A percentile compares a stretch with the other conserved stretches of the same genome.
Evolutionary conservation across 192 early-diverging fungal species (phyloP).

Genomic region (Fimicolochytrium jonesii): DNA sequence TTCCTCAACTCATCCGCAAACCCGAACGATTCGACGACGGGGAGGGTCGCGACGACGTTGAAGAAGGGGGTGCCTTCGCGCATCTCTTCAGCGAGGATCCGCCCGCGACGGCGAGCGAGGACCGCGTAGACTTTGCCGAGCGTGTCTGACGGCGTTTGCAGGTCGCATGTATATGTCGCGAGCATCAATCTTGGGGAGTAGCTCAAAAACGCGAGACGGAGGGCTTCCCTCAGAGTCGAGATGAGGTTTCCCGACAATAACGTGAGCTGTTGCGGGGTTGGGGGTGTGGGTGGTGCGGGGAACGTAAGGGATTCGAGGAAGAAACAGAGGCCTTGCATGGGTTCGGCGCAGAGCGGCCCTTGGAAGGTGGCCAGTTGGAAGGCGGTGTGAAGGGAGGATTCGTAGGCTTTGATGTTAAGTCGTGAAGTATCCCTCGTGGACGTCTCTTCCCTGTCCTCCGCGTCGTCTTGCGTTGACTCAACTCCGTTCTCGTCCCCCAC

Average conservation of each 20-base stretch:
- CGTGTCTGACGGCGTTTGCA: slow-evolving; percentile 91
- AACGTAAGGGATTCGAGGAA: slow-evolving; percentile 64
- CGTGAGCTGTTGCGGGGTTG: slow-evolving; percentile 6
- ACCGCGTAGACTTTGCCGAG: slow-evolving; percentile 96
- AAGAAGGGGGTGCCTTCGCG: slow-evolving; percentile 98
- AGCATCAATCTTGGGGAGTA: slow-evolving; percentile 94
- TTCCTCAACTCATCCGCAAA: slow-evolving; percentile 97
- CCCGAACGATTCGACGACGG: slow-evolving; percentile 98
- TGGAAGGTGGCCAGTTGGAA: slow-evolving; percentile 89
- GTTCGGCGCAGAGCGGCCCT: slow-evolving; percentile 93
- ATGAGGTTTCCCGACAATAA: slow-evolving; percentile 82
- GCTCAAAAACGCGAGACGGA: slow-evolving; percentile 76
- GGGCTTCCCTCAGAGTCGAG: slow-evolving; percentile 76
- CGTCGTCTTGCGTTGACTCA: background rate
- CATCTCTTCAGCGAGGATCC: slow-evolving; percentile 92
- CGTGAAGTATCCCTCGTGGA: slow-evolving; percentile 6
- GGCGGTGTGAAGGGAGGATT: slow-evolving; percentile 77
- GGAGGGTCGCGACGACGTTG: slow-evolving; percentile 77
- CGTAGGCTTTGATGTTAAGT: no score
- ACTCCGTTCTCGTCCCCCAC: no score
- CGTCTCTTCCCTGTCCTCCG: background rate
- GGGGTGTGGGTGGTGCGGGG: background rate
- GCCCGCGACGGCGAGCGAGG: slow-evolving; percentile 82
- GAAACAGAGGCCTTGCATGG: slow-evolving; percentile 80
- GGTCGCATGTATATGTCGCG: slow-evolving; percentile 96